These are phyloP conservation scores for Tillandsia fasciculata DNA, from an alignment of 176 grass and related monocot genomes.

Conservation along the genomic window DNA sequence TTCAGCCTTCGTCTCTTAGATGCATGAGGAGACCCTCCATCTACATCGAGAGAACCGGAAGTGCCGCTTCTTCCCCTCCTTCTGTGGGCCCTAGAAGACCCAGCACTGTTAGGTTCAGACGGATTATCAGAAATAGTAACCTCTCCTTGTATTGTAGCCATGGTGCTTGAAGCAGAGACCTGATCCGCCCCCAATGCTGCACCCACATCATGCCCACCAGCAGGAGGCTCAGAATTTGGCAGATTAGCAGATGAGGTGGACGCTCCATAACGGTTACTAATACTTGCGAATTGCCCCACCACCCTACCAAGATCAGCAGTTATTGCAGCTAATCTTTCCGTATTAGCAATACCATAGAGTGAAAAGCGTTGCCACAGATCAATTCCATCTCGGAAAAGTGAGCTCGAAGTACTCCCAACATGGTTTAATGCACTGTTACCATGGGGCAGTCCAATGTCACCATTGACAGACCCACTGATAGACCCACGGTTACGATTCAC, in stretches of 20 bases:
- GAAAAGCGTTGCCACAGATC: conserved; percentile 67
- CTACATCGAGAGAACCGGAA: conserved; percentile 59
- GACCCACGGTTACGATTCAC: conserved; percentile 8
- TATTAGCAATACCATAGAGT: conserved; percentile 48
- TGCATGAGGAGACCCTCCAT: conserved; percentile 43
- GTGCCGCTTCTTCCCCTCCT: conserved; percentile 56
- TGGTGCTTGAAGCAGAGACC: conserved; percentile 77
- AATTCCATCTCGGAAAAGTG: conserved; percentile 49
- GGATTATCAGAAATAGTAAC: conserved; percentile 26
- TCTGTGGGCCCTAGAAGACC: conserved; percentile 54
- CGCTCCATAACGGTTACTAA: conserved; percentile 34
- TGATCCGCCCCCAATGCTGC: conserved; percentile 60
- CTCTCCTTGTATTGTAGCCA: conserved; percentile 76
- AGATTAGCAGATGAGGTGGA: conserved; percentile 46
- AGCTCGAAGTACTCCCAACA: conserved; percentile 26
- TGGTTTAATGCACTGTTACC: conserved; percentile 36
- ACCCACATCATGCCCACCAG: conserved; percentile 25
- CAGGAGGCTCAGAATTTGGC: conserved; percentile 37
- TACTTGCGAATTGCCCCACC: conserved; percentile 28
- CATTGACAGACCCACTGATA: conserved; percentile 10
- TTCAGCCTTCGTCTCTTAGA: conserved; percentile 81
- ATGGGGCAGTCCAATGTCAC: conserved; percentile 21
- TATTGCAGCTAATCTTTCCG: conserved; percentile 52
- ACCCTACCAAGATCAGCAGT: conserved; percentile 70
- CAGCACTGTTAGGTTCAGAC: conserved; percentile 31